phyloP scores from a whole-genome alignment of 805 yeast genomes.

The Debaryomyces tyrocola region DNA sequence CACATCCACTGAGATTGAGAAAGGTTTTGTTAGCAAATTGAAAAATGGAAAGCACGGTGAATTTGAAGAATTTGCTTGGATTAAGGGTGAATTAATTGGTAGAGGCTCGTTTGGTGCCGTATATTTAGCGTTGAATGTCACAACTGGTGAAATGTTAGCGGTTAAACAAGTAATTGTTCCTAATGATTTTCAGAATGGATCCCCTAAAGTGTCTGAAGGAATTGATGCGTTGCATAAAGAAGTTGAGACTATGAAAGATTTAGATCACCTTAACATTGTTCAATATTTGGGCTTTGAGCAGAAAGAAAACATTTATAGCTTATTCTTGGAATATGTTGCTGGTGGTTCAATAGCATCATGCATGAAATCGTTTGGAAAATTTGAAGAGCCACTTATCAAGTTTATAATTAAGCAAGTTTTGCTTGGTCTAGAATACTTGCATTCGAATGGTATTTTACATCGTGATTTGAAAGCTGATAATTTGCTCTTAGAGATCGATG shows the following conservation, averaged over 20 bases:
- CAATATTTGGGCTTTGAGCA: constrained; percentile 95
- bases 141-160: constrained; percentile 98
- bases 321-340: constrained; percentile 93
- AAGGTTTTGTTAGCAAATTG: constrained; percentile 65
- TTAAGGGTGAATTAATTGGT: constrained; percentile 95
- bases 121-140: constrained; percentile 85
- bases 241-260: constrained; percentile 88
- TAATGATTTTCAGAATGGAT: constrained; percentile 13
- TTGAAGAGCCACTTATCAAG: constrained; percentile 74
- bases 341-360: constrained; percentile 96
- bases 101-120: constrained; percentile 97
- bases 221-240: constrained; percentile 85
- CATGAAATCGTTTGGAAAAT: constrained; percentile 77
- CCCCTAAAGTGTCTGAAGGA: constrained; percentile 53
- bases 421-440: constrained; percentile 83
- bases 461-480: constrained; percentile 96
- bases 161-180: constrained; percentile 90
- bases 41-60: constrained; percentile 62
- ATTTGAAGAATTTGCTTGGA: constrained; percentile 91
- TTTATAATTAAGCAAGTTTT: constrained; percentile 78
- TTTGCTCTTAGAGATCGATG: constrained; percentile 82
- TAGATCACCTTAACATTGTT: constrained; percentile 92
- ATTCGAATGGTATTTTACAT: constrained; percentile 82
- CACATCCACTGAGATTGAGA: constrained; percentile 64
- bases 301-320: constrained; percentile 68